Percentiles rank a stretch among this genome's conserved stretches.
These are phyloP conservation scores for Penicillium coprophilum DNA, from an alignment of 495 filamentous ascomycete species.

Conservation along the genomic window DNA sequence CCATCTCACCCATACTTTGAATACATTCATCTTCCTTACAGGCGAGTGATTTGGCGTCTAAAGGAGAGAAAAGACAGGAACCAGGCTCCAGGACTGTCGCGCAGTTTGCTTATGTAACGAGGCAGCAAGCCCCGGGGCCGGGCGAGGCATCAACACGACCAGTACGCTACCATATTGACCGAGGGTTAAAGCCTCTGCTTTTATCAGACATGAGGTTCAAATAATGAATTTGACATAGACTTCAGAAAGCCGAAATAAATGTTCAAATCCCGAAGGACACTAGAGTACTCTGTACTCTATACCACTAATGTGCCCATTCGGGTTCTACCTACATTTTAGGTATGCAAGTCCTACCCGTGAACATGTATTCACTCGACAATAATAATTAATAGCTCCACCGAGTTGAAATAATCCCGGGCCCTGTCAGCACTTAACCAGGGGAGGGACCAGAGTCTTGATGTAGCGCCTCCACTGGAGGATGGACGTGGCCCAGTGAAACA, in stretches of 20 bases:
- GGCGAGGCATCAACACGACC: neutral
- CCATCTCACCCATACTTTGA: slow-evolving; percentile 11
- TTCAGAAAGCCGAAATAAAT: neutral
- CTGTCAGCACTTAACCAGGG: slow-evolving; percentile 19
- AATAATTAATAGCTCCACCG: neutral
- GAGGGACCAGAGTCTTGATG: slow-evolving; percentile 18
- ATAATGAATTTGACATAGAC: neutral
- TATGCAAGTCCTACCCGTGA: neutral
- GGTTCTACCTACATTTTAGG: neutral
- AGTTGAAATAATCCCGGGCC: neutral
- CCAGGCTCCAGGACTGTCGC: neutral
- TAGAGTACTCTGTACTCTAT: neutral
- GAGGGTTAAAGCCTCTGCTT: neutral
- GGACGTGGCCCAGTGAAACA: slow-evolving; percentile 3
- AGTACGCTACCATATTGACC: neutral
- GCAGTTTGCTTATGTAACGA: neutral
- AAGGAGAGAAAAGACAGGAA: neutral
- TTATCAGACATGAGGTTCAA: neutral
- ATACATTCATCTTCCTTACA: neutral
- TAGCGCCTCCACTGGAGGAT: slow-evolving; percentile 10
- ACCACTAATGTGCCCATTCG: neutral
- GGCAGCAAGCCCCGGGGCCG: neutral
- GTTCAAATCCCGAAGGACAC: neutral
- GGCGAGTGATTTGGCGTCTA: neutral
- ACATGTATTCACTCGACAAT: slow-evolving; percentile 3